A percentile compares a stretch with the other conserved stretches of the same genome.
These are phyloP conservation scores for Amesomyces nigricolor DNA, from an alignment of 2,329 filamentous ascomycete species.

Conservation along the genomic window DNA sequence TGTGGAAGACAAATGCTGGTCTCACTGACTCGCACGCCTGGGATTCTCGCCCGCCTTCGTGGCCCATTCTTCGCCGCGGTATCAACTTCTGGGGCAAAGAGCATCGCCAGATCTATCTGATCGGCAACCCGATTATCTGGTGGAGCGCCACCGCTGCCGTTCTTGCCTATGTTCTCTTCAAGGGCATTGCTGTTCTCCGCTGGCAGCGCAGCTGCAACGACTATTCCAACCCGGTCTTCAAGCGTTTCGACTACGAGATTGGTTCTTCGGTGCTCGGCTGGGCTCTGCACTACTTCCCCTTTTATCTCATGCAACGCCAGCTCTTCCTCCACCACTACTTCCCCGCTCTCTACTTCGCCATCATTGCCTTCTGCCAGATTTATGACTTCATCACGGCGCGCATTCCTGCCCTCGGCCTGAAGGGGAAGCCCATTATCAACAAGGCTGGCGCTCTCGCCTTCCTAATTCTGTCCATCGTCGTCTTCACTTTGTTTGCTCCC, in stretches of 20 bases:
- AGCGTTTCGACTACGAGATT: conserved; percentile 96
- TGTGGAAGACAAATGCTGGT: conserved; percentile 98
- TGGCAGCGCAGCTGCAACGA: conserved; percentile 94
- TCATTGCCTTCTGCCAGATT: conserved; percentile 81
- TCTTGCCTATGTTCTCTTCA: conserved; percentile 72
- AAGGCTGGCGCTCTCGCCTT: conserved; percentile 68
- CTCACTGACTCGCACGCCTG: conserved; percentile 95
- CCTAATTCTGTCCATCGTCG: conserved; percentile 65
- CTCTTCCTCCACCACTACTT: conserved; percentile 99
- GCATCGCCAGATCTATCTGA: conserved; percentile 90
- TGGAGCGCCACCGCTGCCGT: conserved; percentile 80
- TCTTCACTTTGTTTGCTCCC: conserved; percentile 81
- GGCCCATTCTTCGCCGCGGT: conserved; percentile 85
- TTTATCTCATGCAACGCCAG: conserved; percentile 96
- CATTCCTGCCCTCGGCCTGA: conserved; percentile 61
- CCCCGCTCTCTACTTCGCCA: conserved; percentile 90
- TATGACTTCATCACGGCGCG: conserved; percentile 81
- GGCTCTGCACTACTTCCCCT: conserved; percentile 98
- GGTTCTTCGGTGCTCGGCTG: conserved; percentile 86
- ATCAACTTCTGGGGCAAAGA: conserved; percentile 99
- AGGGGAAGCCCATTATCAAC: conserved; percentile 66
- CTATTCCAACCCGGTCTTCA: conserved; percentile 76
- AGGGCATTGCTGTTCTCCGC: conserved; percentile 77
- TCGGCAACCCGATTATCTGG: conserved; percentile 94
- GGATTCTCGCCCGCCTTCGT: conserved; percentile 91